phyloP scores from a whole-genome alignment of 805 yeast genomes.

The Phaffomyces thermotolerans region DNA sequence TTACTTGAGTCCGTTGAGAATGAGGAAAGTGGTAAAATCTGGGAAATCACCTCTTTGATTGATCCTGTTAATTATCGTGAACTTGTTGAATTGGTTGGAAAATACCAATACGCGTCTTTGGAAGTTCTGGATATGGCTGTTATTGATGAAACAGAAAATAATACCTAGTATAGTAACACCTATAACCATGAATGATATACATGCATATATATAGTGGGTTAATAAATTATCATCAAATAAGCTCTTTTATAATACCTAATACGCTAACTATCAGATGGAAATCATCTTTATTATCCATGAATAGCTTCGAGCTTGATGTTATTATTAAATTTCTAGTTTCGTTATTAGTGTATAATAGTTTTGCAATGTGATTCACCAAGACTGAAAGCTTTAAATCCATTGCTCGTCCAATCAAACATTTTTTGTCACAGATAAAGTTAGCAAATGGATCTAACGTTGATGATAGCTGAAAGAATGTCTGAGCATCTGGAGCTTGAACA shows the following conservation, averaged over 20 bases:
- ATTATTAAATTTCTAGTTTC: constrained; percentile 18
- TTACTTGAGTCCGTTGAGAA: constrained; percentile 37
- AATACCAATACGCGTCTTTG: constrained; percentile 52
- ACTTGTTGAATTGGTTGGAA: constrained; percentile 49
- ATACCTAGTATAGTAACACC: background rate
- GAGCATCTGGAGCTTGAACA: constrained; percentile 19
- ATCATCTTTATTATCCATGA: constrained; percentile 8
- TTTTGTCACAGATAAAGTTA: constrained; percentile 40
- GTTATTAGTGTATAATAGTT: constrained; percentile 10
- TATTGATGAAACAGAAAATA: constrained; percentile 46
- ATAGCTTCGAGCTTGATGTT: constrained; percentile 21
- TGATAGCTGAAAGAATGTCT: constrained; percentile 7
- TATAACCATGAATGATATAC: background rate
- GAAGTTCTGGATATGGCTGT: constrained; percentile 90
- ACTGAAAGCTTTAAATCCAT: constrained; percentile 14
- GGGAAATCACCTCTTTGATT: constrained; percentile 60
- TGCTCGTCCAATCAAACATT: constrained; percentile 17
- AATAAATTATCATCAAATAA: background rate
- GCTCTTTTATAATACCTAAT: constrained; percentile 10
- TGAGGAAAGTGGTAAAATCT: constrained; percentile 36
- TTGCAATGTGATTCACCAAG: constrained; percentile 19
- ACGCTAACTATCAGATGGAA: constrained; percentile 14
- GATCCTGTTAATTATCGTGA: constrained; percentile 82
- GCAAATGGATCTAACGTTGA: background rate
- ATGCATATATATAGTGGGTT: background rate